Evolutionary conservation across 2,329 filamentous ascomycete species (phyloP).

Genomic region (Pseudopyricularia javanii): DNA sequence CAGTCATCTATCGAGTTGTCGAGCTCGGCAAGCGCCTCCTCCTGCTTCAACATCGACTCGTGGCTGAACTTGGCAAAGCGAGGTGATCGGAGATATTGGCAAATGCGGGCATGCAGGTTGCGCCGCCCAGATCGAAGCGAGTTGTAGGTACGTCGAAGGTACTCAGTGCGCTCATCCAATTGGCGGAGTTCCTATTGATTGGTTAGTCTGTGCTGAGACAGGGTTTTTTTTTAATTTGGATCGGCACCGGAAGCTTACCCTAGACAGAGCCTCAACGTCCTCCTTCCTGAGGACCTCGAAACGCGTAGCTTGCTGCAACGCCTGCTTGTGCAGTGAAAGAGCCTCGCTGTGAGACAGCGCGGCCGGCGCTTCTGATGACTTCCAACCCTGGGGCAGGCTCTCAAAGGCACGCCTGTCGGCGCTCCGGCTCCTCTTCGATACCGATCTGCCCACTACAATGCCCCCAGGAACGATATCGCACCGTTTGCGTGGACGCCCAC

Average conservation of each 20-base stretch:
- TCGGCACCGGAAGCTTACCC: slow-evolving; percentile 25
- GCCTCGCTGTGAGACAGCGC: slow-evolving; percentile 37
- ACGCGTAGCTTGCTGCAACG: slow-evolving; percentile 46
- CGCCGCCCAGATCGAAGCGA: slow-evolving; percentile 64
- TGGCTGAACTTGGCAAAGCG: slow-evolving; percentile 60
- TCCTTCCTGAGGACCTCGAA: slow-evolving; percentile 53
- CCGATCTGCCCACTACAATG: slow-evolving; percentile 15
- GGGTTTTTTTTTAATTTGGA: neutral
- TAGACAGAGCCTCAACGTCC: slow-evolving; percentile 54
- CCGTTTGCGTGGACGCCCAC: slow-evolving; percentile 47
- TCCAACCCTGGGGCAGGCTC: slow-evolving; percentile 45
- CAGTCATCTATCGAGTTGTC: slow-evolving; percentile 72
- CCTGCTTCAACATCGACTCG: slow-evolving; percentile 66
- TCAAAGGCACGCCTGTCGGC: slow-evolving; percentile 47
- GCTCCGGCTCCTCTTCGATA: slow-evolving; percentile 32
- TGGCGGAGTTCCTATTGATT: slow-evolving; percentile 54
- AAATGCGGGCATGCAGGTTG: slow-evolving; percentile 65
- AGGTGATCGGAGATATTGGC: slow-evolving; percentile 62
- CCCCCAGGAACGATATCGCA: slow-evolving; percentile 19
- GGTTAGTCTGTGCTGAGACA: neutral
- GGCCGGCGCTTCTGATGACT: slow-evolving; percentile 35
- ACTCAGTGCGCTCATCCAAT: slow-evolving; percentile 68
- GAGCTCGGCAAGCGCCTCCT: slow-evolving; percentile 66
- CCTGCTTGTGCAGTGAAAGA: slow-evolving; percentile 42
- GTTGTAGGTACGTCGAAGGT: slow-evolving; percentile 64